Conservation (phyloP, 345 rosid species). For the Hibiscus mutabilis region DNA sequence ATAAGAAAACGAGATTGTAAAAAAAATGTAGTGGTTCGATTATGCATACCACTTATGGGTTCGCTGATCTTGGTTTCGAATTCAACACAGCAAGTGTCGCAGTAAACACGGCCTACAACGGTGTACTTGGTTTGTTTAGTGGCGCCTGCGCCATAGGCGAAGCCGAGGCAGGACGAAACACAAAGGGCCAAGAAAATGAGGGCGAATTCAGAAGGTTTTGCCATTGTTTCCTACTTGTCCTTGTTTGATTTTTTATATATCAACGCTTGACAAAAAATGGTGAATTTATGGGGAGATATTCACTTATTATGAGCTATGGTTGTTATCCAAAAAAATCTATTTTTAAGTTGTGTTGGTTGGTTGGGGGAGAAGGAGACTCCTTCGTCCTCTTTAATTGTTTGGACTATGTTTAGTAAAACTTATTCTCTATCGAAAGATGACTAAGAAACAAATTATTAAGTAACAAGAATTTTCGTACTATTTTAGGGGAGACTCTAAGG, state of each 20-base stretch:
- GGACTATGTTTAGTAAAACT: no score
- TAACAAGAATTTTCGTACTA: no score
- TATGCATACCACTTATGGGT: neutral
- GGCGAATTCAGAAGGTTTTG: neutral
- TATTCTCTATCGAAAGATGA: no score
- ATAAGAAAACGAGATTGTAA: neutral
- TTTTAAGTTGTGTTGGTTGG: neutral
- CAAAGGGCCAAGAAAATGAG: neutral
- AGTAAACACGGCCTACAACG: conserved; percentile 19
- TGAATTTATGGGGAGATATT: neutral
- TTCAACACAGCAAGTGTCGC: conserved; percentile 4
- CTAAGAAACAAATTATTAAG: no score
- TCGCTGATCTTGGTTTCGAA: neutral
- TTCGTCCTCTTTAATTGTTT: neutral
- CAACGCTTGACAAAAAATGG: neutral
- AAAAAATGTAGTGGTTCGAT: conserved; percentile 14
- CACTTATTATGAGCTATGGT: neutral
- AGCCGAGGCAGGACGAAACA: conserved; percentile 15
- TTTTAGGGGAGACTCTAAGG: no score
- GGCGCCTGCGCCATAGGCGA: neutral
- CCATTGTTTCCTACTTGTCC: neutral
- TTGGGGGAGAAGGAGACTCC: neutral
- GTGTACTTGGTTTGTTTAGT: neutral
- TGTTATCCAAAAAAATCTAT: neutral
- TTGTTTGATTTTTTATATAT: no score